Evolutionary conservation across 164 flowering plant species (phyloP), one percentile per base, ranked within the genome.

Genomic region (Litsea cubeba): DNA sequence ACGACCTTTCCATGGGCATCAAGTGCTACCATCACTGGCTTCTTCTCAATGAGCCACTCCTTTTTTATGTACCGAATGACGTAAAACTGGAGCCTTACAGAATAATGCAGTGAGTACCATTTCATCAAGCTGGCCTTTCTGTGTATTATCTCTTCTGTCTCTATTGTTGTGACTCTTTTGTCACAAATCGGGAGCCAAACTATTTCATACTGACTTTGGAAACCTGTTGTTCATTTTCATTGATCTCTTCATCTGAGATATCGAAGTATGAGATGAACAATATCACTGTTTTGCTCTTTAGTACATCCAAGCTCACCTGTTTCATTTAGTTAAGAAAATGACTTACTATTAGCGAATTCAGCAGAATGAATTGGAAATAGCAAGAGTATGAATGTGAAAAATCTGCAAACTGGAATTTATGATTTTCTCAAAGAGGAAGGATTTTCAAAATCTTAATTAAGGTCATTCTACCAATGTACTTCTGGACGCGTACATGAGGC

Each of bases 181-280:
- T 85, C 79, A 14, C 69, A 28, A 0, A 93, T 75, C 0, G 99
- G 99, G 11, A 95, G 71, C 99, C 99, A 95, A 10, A 93, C 88
- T 1, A 95, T 80, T 82, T 95, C 97, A 65, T 84, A 91, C 3
- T 82, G 86, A 62, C 83, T 82, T 77, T 87, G 8, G 65, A 49
- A 0, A 87, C 76, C 1, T 79, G 73, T 32, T 32, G 40, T 32
- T 32, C 40, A 32, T 5, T 32, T 32, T 32, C 40, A 4, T 70
- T 58, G 3, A 91, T 80, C 84, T 91, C 97, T 20, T 86, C 91
- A 0, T 68, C 73, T 20, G 88, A 72, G 8, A 91, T 22, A 62
- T 93, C 90, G 1, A 89, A 84, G 83, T 86, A 95, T 15, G 99
- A 87, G 26, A 95, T 86, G 14, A 90, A 78, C 6, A 93, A 80